Evolutionary conservation across 169 alveolate species (phyloP), one percentile per base, ranked within the genome.

Genomic region (Plasmodium gonderi): DNA sequence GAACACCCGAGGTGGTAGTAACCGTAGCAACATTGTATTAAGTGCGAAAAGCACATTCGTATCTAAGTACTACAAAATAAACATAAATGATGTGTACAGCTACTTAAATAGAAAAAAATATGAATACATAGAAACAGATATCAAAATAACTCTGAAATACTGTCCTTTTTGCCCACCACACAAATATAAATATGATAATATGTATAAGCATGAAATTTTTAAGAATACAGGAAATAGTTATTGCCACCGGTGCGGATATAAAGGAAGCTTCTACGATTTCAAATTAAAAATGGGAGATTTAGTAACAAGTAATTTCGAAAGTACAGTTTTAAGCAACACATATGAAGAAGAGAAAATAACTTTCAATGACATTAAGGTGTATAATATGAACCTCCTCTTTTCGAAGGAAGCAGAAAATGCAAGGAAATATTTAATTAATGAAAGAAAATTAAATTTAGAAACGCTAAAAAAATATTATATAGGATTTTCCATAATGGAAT

Each of bases 131-230:
- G 98, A 96, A 74, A 90, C 91, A 45, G 97, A 96, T 54, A 26
- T 94, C 8, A 96, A 96, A 95, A 92, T 95, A 67, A 95, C 97
- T 12, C 94, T 96, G 31, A 95, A 95, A 74, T 96, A 90, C 79
- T 96, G 98, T 80, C 98, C 98, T 2, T 92, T 82, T 67, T 96
- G 98, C 82, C 98, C 98, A 4, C 97, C 97, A 20, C 98, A 96
- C 93, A 94, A 94, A 54, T 94, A 93, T 93, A 96, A 96, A 68
- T 64, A 91, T 65, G 98, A 96, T 78, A 96, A 96, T 81, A 87
- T 96, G 85, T 96, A 82, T 78, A 96, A 96, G 78, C 97, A 96
- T 44, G 97, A 96, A 60, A 95, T 96, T 74, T 96, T 96, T 93
- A 96, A 95, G 67, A 96, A 96, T 78, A 94, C 97, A 9, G 98